Base-by-base conservation (phyloP, 1,139 yeast species). In the Blastobotrys capitulatus region DNA sequence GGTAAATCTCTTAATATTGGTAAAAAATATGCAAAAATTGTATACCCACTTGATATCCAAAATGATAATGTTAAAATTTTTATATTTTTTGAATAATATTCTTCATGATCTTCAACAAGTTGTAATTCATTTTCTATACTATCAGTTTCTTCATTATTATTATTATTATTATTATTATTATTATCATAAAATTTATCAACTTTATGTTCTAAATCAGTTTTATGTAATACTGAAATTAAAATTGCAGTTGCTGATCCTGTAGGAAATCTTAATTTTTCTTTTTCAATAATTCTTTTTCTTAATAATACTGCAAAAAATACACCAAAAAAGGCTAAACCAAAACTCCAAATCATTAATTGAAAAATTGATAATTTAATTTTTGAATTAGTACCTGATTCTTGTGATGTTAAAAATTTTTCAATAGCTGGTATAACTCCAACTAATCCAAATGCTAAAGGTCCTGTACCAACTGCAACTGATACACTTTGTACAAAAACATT, bases 361-460 rank as follows among this genome's bases (percentile, higher is more conserved):
- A 61, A 50, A 2, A 76, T 44, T 0, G 67, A 57, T 50, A 80
- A 73, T 9, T 66, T 61, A 38, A 42, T 20, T 3, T 16, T 38
- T 12, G 42, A 42, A 0, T 76, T 75, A 1, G 74, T 66, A 1
- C 96, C 96, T 39, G 87, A 82, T 62, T 90, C 97, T 41, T 82
- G 88, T 0, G 76, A 71, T 1, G 87, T 81, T 54, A 92, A 68
- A 59, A 90, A 83, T 67, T 89, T 88, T 62, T 92, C 97, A 50
- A 92, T 83, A 0, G 98, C 97, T 0, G 98, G 98, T 1, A 92
- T 78, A n/a, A 94, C 90, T 0, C 98, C 98, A 18, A 92, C 94
- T 52, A 92, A 77, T 0, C 97, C 97, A 66, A 85, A 90, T 0
- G 97, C 95, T 56, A 92, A 72, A 0, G 98, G 98, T 0, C 97